Base-by-base conservation (phyloP, 768 basidiomycete genomes). In the Trametes punicea region DNA sequence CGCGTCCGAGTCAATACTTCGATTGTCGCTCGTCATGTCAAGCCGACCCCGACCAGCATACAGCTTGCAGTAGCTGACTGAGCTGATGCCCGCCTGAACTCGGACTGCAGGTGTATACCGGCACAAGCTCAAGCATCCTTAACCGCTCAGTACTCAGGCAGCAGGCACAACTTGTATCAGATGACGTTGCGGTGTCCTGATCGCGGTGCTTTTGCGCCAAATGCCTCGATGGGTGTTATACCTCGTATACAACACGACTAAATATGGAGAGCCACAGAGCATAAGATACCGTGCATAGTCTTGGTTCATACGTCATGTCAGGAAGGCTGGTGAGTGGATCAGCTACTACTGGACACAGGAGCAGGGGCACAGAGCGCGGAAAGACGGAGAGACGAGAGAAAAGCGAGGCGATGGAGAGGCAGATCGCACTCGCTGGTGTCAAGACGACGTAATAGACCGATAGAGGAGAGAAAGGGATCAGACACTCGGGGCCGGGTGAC, bases 211-310 rank as follows among this genome's bases (percentile, higher is more conserved):
- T 48, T 39, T 30, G 46, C 55, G 47, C 21, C 59, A 47, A 56
- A 49, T 53, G 59, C 55, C 55, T 60, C 58, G 52, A 55, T 46
- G 40, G 41, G 45, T 51, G 53, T 53, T 58, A 61, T 53, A 58
- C 57, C 58, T 55, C 58, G 45, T 61, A 60, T 64, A 64, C 63
- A 64, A 55, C 51, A 57, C 56, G 55, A 62, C 63, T 64, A 60
- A 57, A 60, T 62, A 64, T 59, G 56, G 50, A 55, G 45, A 25
- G 46, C 38, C 59, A 60, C 53, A 57, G 26, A 57, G 45, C 59
- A 59, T 64, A 64, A 59, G 47, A 58, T 64, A 64, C 49, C 55
- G 56, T 61, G 48, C 63, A 55, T 62, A 64, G 61, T 58, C 63
- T 64, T 64, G 56, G 30, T 62, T 62, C 63, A 64, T 64, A 56